These are phyloP conservation scores for Cicer pinnatifidum DNA, from an alignment of 306 rosid species.

Conservation along the genomic window DNA sequence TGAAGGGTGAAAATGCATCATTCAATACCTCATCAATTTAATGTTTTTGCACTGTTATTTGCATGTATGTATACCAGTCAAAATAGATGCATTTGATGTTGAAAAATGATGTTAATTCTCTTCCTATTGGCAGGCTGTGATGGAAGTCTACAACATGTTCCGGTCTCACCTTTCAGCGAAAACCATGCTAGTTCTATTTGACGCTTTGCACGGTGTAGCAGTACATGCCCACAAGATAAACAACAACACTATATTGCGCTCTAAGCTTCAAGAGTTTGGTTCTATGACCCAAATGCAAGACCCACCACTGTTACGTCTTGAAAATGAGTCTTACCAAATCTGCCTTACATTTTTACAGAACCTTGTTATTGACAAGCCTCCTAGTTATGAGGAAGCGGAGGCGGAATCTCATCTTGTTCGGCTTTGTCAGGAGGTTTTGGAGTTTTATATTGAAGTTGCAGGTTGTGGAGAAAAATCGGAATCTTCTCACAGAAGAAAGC, in stretches of 20 bases:
- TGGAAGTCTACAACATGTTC: slow-evolving; percentile 85
- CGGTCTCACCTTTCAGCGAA: slow-evolving; percentile 71
- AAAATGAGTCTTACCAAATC: slow-evolving; percentile 86
- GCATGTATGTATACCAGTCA: slow-evolving; percentile 27
- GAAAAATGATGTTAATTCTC: slow-evolving; percentile 35
- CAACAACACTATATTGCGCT: slow-evolving; percentile 58
- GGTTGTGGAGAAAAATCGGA: slow-evolving; percentile 54
- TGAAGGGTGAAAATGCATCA: background rate
- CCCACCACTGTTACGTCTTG: slow-evolving; percentile 94
- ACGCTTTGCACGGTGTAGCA: slow-evolving; percentile 78
- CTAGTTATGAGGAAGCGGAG: slow-evolving; percentile 60
- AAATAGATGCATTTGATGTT: slow-evolving; percentile 15
- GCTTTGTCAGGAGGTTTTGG: slow-evolving; percentile 80
- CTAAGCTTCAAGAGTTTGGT: slow-evolving; percentile 90
- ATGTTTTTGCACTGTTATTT: slow-evolving; percentile 7
- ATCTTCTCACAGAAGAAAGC: slow-evolving; percentile 57
- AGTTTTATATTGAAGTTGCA: slow-evolving; percentile 75
- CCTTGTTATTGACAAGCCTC: slow-evolving; percentile 76
- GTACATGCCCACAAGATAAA: slow-evolving; percentile 82
- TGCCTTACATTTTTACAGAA: slow-evolving; percentile 91
- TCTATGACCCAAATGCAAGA: slow-evolving; percentile 97
- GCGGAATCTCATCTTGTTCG: slow-evolving; percentile 72
- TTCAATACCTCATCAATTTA: slow-evolving; percentile 21
- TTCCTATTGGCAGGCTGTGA: slow-evolving; percentile 78
- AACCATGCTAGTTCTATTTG: slow-evolving; percentile 66